Conservation (phyloP, 2,329 filamentous ascomycete species). For the Sporothrix brunneoviolacea region DNA sequence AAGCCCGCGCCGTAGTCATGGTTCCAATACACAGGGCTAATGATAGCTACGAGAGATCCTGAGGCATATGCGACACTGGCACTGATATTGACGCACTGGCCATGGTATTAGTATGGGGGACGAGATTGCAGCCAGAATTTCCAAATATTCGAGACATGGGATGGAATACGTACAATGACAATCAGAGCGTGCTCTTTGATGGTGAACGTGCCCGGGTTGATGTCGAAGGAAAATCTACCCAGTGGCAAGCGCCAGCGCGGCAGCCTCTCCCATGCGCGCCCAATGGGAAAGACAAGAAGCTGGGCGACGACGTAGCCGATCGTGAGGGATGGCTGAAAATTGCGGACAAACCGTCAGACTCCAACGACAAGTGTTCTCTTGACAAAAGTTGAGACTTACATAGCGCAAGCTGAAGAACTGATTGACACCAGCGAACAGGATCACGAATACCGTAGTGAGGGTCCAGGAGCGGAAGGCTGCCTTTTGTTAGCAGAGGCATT, state of each 20-base stretch:
- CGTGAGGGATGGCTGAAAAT: constrained; percentile 42
- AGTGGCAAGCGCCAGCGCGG: constrained; percentile 41
- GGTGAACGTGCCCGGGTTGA: constrained; percentile 51
- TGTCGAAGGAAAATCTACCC: constrained; percentile 31
- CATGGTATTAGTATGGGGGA: background rate
- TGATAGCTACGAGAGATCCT: constrained; percentile 12
- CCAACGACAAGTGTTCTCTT: background rate
- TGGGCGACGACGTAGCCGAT: constrained; percentile 52
- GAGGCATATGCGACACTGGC: constrained; percentile 10
- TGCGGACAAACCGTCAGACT: background rate
- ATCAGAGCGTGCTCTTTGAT: constrained; percentile 56
- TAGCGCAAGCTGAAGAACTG: constrained; percentile 15
- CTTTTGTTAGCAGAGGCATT: background rate
- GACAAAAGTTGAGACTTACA: background rate
- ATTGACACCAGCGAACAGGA: constrained; percentile 13
- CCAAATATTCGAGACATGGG: background rate
- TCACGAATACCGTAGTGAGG: constrained; percentile 13
- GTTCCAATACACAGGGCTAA: constrained; percentile 14
- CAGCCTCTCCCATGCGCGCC: constrained; percentile 46
- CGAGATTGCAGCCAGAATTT: background rate
- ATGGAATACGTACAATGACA: constrained; percentile 31
- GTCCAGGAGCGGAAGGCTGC: constrained; percentile 13
- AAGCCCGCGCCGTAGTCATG: constrained; percentile 15
- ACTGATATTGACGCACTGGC: constrained; percentile 14
- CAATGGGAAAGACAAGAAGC: constrained; percentile 49